Evolutionary conservation across 306 rosid species (phyloP), one percentile per base, ranked within the genome.

Genomic region (Vicia faba): DNA sequence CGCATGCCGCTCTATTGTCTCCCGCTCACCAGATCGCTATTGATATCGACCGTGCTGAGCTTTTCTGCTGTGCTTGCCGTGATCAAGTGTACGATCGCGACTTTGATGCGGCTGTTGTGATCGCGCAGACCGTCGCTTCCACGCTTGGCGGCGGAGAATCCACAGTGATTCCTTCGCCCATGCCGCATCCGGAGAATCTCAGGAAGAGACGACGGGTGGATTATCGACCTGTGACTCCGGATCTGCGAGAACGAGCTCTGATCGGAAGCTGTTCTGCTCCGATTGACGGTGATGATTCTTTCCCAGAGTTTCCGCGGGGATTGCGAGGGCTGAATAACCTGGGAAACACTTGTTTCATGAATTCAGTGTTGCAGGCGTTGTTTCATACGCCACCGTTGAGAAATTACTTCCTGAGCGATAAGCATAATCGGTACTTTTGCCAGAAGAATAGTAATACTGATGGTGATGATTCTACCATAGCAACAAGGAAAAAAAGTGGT

Each of bases 301-400:
- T 49, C 16, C 71, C 71, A 12, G 87, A 68, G 49, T 67, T 92
- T 38, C 98, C 96, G 2, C 74, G 78, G 64, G 98, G 96, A 39
- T 79, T 92, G 82, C 87, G 98, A 8, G 98, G 98, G 11, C 65
- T 92, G 71, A 92, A 92, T 84, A 92, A 92, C 63, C 35, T 89
- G 67, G 98, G 98, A 5, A 92, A 77, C 75, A 92, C 98, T 11
- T 92, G 98, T 61, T 92, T 89, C 75, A 89, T 92, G 96, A 92
- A 92, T 72, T 92, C 98, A 26, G 96, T 92, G 43, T 73, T 92
- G 66, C 98, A 92, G 53, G 98, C 98, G 28, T 79, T 92, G 80
- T 89, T 92, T 25, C 98, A 92, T 64, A 84, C 98, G 61, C 98
- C 96, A 36, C 98, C 98, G 11, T 55, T 92, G 72, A 78, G 95